Conservation (phyloP, 805 yeast species). For the Ogataea methanolica region DNA sequence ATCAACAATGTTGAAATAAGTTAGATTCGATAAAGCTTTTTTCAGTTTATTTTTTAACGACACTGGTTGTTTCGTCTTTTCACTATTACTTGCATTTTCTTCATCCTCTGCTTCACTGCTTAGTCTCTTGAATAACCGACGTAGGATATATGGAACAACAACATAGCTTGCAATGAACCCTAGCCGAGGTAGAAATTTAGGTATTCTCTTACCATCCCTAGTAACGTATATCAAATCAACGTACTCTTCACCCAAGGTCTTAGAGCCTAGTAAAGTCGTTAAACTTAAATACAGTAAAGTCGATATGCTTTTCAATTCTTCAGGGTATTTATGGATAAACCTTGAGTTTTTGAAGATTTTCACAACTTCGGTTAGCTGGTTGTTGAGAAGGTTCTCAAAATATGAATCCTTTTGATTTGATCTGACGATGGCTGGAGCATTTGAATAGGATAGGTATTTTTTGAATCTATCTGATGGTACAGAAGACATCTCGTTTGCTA, state of each 20-base stretch:
- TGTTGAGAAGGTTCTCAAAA: conserved; percentile 50
- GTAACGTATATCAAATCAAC: conserved; percentile 71
- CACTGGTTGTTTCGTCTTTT: not conserved
- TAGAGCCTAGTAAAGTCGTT: conserved; percentile 71
- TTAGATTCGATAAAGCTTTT: conserved; percentile 19
- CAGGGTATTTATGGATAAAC: conserved; percentile 57
- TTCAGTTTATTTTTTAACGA: conserved; percentile 4
- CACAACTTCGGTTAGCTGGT: conserved; percentile 52
- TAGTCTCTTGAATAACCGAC: conserved; percentile 20
- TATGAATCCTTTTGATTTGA: conserved; percentile 88
- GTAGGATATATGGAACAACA: conserved; percentile 53
- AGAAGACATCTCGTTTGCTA: not conserved
- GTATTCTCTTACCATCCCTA: conserved; percentile 46
- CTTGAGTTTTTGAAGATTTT: conserved; percentile 57
- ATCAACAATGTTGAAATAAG: conserved; percentile 46
- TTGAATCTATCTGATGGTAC: conserved; percentile 4
- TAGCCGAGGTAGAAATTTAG: conserved; percentile 39
- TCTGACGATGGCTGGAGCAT: conserved; percentile 86
- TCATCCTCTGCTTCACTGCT: conserved; percentile 15
- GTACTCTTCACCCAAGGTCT: conserved; percentile 93
- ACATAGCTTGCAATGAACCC: conserved; percentile 60
- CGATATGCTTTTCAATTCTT: conserved; percentile 54
- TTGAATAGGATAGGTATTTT: conserved; percentile 58
- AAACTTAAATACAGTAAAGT: conserved; percentile 61
- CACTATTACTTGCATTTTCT: conserved; percentile 7